Percentiles rank a stretch among this genome's conserved stretches.
Conservation (phyloP, 257 asterid species). For the Ilex asprella region DNA sequence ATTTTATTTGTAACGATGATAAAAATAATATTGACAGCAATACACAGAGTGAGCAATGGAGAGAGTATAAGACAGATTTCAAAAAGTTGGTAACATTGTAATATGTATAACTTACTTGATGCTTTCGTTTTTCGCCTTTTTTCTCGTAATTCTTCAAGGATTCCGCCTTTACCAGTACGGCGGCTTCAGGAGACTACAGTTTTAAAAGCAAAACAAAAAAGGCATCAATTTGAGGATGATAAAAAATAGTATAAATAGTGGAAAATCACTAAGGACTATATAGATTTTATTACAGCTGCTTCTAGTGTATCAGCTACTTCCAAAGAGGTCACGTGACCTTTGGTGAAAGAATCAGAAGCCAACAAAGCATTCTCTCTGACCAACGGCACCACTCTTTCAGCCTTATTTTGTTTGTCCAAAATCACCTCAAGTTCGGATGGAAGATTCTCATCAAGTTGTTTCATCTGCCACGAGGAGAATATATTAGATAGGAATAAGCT, state of each 20-base stretch:
- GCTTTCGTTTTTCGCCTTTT: constrained; percentile 28
- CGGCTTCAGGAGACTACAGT: constrained; percentile 33
- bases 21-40: too few relatives aligned
- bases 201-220: constrained; percentile 1
- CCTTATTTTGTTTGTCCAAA: constrained; percentile 29
- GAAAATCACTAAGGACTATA: background rate
- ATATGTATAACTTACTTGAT: constrained; percentile 38
- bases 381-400: constrained; percentile 19
- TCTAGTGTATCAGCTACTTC: constrained; percentile 30
- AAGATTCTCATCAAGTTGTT: constrained; percentile 63
- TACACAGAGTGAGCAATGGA: too few relatives aligned
- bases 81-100: background rate
- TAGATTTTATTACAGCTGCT: constrained; percentile 36
- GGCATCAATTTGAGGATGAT: constrained; percentile 7
- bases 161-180: constrained; percentile 22
- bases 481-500: constrained; percentile 7
- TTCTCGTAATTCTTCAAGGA: constrained; percentile 28
- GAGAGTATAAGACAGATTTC: too few relatives aligned
- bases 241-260: background rate
- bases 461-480: constrained; percentile 43
- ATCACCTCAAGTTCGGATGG: constrained; percentile 54
- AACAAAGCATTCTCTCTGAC: constrained; percentile 25
- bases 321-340: constrained; percentile 17
- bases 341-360: constrained; percentile 29
- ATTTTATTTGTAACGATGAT: too few relatives aligned